Evolutionary conservation across 2,329 filamentous ascomycete species (phyloP).

Genomic region (Bipolaris bicolor): DNA sequence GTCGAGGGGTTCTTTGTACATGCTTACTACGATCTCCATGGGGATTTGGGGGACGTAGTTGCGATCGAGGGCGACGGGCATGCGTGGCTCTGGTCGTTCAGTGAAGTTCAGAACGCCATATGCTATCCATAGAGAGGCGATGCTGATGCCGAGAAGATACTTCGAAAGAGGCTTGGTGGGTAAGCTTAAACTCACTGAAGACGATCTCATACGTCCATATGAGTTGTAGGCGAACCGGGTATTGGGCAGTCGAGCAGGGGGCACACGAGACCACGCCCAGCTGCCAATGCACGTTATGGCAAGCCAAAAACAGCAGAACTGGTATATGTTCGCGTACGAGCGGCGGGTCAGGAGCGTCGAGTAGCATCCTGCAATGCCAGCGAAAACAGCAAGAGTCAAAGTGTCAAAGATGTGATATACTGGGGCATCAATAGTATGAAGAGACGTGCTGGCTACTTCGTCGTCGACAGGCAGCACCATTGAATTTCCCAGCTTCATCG

Average conservation of each 20-base stretch:
- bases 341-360: constrained; percentile 23
- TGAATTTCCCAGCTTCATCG: constrained; percentile 23
- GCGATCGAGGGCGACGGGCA: constrained; percentile 16
- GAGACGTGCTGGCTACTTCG: background rate
- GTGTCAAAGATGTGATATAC: constrained; percentile 8
- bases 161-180: background rate
- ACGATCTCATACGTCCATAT: background rate
- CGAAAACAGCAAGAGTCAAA: constrained; percentile 16
- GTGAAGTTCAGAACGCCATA: constrained; percentile 26
- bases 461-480: constrained; percentile 21
- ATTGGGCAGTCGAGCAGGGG: background rate
- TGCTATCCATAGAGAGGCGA: constrained; percentile 19
- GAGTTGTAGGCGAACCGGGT: background rate
- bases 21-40: constrained; percentile 48
- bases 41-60: constrained; percentile 25
- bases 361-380: constrained; percentile 20
- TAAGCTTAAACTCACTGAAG: background rate
- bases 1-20: constrained; percentile 44
- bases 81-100: constrained; percentile 2
- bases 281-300: constrained; percentile 11
- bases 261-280: background rate
- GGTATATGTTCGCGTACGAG: constrained; percentile 26
- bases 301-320: constrained; percentile 21
- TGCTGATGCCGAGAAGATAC: constrained; percentile 6
- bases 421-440: constrained; percentile 2